Evolutionary conservation across 1,284 basidiomycete genomes (phyloP).

Genomic region (Leccinum cinnamomeum): DNA sequence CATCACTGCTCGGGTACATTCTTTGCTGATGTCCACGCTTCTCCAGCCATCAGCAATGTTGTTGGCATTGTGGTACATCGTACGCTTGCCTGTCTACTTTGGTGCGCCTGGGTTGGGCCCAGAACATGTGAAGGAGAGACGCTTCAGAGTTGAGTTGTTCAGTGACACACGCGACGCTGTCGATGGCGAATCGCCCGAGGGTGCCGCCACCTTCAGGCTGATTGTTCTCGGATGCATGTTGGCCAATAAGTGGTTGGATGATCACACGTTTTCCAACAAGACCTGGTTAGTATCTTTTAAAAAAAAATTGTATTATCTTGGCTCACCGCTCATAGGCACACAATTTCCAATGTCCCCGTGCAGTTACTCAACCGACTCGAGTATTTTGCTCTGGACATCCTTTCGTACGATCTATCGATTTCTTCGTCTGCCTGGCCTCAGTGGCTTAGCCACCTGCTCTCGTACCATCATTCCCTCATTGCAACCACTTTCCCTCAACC

Average conservation of each 20-base stretch:
- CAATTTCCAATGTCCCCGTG: constrained; percentile 72
- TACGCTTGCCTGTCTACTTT: constrained; percentile 72
- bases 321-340: constrained; percentile 53
- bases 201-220: constrained; percentile 63
- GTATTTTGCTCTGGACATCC: constrained; percentile 65
- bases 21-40: constrained; percentile 72
- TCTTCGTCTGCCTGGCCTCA: constrained; percentile 60
- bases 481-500: constrained; percentile 64
- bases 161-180: constrained; percentile 46
- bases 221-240: constrained; percentile 85
- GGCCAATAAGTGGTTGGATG: constrained; percentile 91
- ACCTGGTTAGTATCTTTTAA: constrained; percentile 64
- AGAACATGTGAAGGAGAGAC: constrained; percentile 56
- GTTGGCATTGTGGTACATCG: constrained; percentile 82
- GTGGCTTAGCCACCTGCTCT: constrained; percentile 65
- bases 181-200: constrained; percentile 54
- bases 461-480: constrained; percentile 61
- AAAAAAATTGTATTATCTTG: neutral
- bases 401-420: constrained; percentile 67
- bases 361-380: constrained; percentile 69
- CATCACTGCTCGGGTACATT: constrained; percentile 66
- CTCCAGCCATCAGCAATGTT: constrained; percentile 80
- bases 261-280: constrained; percentile 91
- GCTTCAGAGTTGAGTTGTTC: constrained; percentile 62
- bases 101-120: constrained; percentile 42